Base-by-base conservation (phyloP, 2,329 filamentous ascomycete genomes). In the Penicillium sp. region DNA sequence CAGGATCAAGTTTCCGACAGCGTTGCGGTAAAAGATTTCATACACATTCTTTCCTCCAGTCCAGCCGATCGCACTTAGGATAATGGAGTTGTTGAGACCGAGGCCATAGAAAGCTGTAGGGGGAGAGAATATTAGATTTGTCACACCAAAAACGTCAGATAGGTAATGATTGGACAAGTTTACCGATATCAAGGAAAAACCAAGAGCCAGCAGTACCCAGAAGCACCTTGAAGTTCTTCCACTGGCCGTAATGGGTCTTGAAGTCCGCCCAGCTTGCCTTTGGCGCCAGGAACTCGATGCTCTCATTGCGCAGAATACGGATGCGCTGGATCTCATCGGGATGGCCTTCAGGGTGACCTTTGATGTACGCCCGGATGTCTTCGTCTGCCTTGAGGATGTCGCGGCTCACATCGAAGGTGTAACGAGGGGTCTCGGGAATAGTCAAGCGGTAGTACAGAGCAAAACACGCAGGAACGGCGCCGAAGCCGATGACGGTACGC, bases 401-500 rank as follows among this genome's bases (percentile, higher is more conserved):
- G 44, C 86, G 87, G 52, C 86, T 83, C 22, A 95, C 85, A 71
- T 95, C 91, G 68, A 95, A 94, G 31, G 91, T 95, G 78, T 95
- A 96, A 31, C 91, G 89, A 54, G 91, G 91, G 36, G 91, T 94
- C 78, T 96, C 91, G 24, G 91, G 91, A 65, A 96, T 94, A 54
- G 91, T 95, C 4, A 95, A 84, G 62, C 91, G 89, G 77, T 91
- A 95, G 81, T 95, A 95, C 18, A 96, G 85, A 19, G 91, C 91
- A 62, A 93, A 87, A 72, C 87, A 90, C 44, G 89, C 91, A 2
- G 91, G 91, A 9, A 95, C 85, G 46, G 89, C 90, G 65, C 91
- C 91, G 69, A 93, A 90, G 13, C 90, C 91, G 70, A 95, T 90
- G 50, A 95, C 82, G 14, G 87, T 82, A 66, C 91, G 85, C 91